Conservation (phyloP, 306 rosid species). For the Psophocarpus tetragonolobus region DNA sequence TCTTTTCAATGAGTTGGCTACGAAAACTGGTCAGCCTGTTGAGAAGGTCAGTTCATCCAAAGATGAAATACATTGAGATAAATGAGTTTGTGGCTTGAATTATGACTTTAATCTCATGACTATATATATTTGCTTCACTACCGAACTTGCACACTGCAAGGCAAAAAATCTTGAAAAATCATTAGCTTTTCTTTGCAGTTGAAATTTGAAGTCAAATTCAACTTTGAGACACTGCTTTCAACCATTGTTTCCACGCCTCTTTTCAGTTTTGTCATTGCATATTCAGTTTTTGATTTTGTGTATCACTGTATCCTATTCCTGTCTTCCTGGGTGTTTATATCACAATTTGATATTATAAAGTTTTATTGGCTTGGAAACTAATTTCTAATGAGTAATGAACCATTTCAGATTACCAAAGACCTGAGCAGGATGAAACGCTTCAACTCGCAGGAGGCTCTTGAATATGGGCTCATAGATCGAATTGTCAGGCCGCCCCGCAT, state of each 20-base stretch:
- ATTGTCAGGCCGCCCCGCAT: slow-evolving; percentile 78
- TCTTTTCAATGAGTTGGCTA: slow-evolving; percentile 68
- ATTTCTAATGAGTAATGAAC: slow-evolving; percentile 30
- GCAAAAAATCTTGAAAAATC: not conserved
- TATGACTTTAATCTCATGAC: slow-evolving; percentile 1
- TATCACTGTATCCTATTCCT: slow-evolving; percentile 9
- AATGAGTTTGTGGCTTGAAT: not conserved
- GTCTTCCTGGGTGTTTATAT: slow-evolving; percentile 2
- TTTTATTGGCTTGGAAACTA: slow-evolving; percentile 18
- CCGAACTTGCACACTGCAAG: not conserved
- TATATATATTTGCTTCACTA: not conserved
- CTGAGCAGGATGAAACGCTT: slow-evolving; percentile 70
- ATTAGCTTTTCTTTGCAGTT: slow-evolving; percentile 19
- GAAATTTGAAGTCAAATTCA: slow-evolving; percentile 2
- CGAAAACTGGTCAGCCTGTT: slow-evolving; percentile 83
- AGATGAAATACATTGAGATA: slow-evolving; percentile 22
- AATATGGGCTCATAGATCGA: slow-evolving; percentile 91
- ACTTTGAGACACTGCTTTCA: not conserved
- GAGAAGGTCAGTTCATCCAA: slow-evolving; percentile 68
- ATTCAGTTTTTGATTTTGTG: slow-evolving; percentile 21
- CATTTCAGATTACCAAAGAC: slow-evolving; percentile 70
- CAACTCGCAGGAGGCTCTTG: slow-evolving; percentile 78
- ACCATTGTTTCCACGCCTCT: not conserved
- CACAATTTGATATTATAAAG: slow-evolving; percentile 11
- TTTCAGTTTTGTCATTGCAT: slow-evolving; percentile 9